phyloP scores from a whole-genome alignment of 2,329 filamentous ascomycete genomes.

The Fusarium sp. region DNA sequence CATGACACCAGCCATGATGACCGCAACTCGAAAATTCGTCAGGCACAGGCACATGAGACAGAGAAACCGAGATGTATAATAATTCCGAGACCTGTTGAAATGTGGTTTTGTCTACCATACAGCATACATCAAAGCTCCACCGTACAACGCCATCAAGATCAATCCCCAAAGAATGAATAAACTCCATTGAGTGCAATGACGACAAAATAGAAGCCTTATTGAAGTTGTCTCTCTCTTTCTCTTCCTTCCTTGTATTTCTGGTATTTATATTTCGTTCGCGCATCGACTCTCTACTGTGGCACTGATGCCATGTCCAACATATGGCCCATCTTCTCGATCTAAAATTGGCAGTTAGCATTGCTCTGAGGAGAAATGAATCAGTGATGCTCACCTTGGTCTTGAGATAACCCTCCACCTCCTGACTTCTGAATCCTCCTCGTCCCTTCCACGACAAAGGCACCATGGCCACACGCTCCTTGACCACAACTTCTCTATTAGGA shows the following conservation, averaged over 20 bases:
- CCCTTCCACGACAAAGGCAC: conserved; percentile 94
- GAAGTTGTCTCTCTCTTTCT: background rate
- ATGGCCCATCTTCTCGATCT: conserved; percentile 92
- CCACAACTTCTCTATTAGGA: conserved; percentile 85
- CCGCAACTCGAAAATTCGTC: background rate
- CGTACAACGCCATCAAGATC: conserved; percentile 41
- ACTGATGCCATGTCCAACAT: conserved; percentile 70
- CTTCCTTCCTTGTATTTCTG: background rate
- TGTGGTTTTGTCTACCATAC: conserved; percentile 40
- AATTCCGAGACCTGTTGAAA: background rate
- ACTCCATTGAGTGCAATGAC: conserved; percentile 39
- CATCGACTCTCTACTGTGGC: conserved; percentile 18
- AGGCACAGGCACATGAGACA: no score
- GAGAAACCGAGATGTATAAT: background rate
- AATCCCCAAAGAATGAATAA: conserved; percentile 33
- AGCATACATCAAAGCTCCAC: conserved; percentile 33
- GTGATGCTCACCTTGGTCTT: conserved; percentile 81
- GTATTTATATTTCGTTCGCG: background rate
- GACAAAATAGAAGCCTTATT: conserved; percentile 7
- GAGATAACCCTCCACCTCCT: conserved; percentile 93
- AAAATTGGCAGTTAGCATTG: conserved; percentile 34
- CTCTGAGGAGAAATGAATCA: background rate
- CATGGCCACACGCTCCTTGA: conserved; percentile 94
- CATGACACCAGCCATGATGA: background rate
- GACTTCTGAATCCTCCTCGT: conserved; percentile 82